Base-by-base conservation (phyloP, 2,329 filamentous ascomycete genomes). In the Colletotrichum eleusines region DNA sequence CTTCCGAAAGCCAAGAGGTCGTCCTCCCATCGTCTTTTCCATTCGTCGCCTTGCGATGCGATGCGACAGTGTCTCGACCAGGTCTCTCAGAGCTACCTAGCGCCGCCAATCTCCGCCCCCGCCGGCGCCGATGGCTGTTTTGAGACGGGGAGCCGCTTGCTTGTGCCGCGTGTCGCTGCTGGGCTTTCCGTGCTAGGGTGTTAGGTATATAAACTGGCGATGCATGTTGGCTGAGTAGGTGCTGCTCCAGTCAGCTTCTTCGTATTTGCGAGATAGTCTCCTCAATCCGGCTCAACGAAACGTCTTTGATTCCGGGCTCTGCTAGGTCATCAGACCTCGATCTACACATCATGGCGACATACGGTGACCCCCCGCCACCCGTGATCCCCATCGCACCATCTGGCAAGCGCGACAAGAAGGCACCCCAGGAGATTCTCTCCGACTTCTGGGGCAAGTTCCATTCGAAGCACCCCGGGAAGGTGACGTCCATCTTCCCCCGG, bases 381-480 rank as follows among this genome's bases (percentile, higher is more conserved):
- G 16, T 38, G 11, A 38, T 48, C 2, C 59, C 59, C 2, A 2
- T 23, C 6, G 7, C 53, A 5, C 0, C 38, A 26, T 31, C 69
- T 11, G 38, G 20, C 8, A 72, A 72, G 60, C 53, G 48, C 31
- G 18, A n/a, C 23, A 76, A 74, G 62, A 71, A 76, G 23, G 76
- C 75, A n/a, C 82, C 83, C n/a, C 83, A 84, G 63, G 80, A 82
- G 66, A 72, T 78, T 14, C 76, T 84, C 38, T 77, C 78, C 44
- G 80, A 80, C 38, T 84, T 84, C 74, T 84, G 83, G 83, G 76
- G 77, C 62, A 78, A 77, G 69, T 84, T 82, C 74, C 81, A 83
- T 73, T 75, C 80, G 59, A 81, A 80, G 59, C 76, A 78, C 42
- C 80, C 81, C 1, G 82, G 83, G 42, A 84, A 83, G 69, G 79